Conservation (phyloP, 805 yeast genomes). For the Scheffersomyces coipomensis region DNA sequence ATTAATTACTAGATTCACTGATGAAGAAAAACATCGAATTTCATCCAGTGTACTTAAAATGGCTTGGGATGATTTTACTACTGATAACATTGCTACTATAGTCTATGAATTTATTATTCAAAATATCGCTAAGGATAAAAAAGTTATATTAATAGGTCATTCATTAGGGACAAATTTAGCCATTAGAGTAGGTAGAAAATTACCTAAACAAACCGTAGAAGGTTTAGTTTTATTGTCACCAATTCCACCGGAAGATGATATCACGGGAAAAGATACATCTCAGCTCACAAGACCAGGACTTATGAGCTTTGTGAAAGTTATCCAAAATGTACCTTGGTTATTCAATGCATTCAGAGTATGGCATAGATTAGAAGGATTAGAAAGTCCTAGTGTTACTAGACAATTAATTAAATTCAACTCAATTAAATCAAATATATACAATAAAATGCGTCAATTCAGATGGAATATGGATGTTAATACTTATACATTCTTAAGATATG, state of each 20-base stretch:
- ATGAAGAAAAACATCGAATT: constrained; percentile 29
- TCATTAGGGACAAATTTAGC: constrained; percentile 69
- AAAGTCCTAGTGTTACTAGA: constrained; percentile 58
- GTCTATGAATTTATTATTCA: constrained; percentile 35
- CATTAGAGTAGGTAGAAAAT: constrained; percentile 40
- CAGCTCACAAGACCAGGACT: constrained; percentile 1
- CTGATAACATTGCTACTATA: constrained; percentile 41
- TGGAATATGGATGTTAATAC: constrained; percentile 71
- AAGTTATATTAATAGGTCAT: constrained; percentile 59
- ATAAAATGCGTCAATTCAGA: constrained; percentile 57
- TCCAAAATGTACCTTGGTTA: constrained; percentile 40
- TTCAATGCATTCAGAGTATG: constrained; percentile 55
- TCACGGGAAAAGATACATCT: neutral
- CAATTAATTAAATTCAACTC: constrained; percentile 33
- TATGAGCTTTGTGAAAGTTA: constrained; percentile 12
- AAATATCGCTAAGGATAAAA: constrained; percentile 39
- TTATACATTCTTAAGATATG: constrained; percentile 50
- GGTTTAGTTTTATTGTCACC: constrained; percentile 51
- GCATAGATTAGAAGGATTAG: constrained; percentile 64
- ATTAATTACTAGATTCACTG: constrained; percentile 21
- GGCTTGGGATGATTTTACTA: constrained; percentile 40
- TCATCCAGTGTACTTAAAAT: constrained; percentile 25
- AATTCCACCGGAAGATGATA: constrained; percentile 2
- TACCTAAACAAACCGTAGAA: constrained; percentile 41
- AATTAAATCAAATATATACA: constrained; percentile 22